phyloP scores from a whole-genome alignment of 495 filamentous ascomycete genomes.

The Articulospora tetracladia region DNA sequence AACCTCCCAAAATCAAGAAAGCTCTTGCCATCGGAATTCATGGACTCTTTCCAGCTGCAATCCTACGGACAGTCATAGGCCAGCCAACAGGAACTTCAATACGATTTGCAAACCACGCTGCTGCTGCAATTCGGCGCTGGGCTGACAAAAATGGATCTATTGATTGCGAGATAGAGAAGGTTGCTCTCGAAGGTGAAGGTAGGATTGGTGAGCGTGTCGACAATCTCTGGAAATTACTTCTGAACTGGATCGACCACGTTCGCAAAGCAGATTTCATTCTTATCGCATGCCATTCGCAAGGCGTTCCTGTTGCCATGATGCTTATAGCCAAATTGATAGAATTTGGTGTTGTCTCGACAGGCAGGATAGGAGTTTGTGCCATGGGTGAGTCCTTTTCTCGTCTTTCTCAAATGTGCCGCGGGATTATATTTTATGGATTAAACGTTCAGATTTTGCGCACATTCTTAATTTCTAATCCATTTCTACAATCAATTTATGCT shows the following conservation, averaged over 20 bases:
- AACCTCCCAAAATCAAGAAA: slow-evolving; percentile 68
- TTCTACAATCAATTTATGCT: no score
- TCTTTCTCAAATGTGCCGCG: background rate
- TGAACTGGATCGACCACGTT: slow-evolving; percentile 94
- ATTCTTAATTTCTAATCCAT: no score
- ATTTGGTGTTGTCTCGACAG: slow-evolving; percentile 64
- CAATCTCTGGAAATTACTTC: slow-evolving; percentile 85
- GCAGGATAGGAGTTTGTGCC: slow-evolving; percentile 76
- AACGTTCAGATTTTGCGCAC: no score
- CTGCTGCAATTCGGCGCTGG: slow-evolving; percentile 79
- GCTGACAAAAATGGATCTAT: slow-evolving; percentile 59
- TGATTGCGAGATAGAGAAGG: slow-evolving; percentile 74
- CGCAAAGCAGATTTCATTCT: slow-evolving; percentile 83
- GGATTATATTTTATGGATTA: no score
- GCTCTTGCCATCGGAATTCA: slow-evolving; percentile 93
- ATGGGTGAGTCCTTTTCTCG: slow-evolving; percentile 51
- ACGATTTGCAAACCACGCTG: slow-evolving; percentile 85
- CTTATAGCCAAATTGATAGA: slow-evolving; percentile 87
- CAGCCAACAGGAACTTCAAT: slow-evolving; percentile 95
- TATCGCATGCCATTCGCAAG: slow-evolving; percentile 90
- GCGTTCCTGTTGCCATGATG: slow-evolving; percentile 90
- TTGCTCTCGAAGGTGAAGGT: slow-evolving; percentile 97
- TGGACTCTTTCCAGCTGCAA: slow-evolving; percentile 83
- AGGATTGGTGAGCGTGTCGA: slow-evolving; percentile 86
- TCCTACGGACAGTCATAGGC: slow-evolving; percentile 81